Evolutionary conservation across 768 basidiomycete genomes (phyloP).

Genomic region (Phylloporus sp.): DNA sequence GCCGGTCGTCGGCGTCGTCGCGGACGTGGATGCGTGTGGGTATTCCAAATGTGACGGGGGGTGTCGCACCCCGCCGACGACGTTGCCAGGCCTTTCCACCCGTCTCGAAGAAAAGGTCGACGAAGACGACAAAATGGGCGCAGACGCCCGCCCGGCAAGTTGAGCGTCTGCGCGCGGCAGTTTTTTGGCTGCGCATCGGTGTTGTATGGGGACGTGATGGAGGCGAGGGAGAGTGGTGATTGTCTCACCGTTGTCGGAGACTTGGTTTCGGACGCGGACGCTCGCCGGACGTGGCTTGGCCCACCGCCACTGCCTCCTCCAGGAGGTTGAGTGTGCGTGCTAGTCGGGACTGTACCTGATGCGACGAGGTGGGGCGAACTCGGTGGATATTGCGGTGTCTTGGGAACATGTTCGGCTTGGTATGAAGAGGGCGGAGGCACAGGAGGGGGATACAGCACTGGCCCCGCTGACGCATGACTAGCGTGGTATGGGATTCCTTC

Average conservation of each 20-base stretch:
- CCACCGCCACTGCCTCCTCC: constrained; percentile 12
- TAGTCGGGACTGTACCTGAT: constrained; percentile 16
- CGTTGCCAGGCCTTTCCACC: constrained; percentile 31
- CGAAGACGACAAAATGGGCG: constrained; percentile 73
- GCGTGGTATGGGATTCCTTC: constrained; percentile 27
- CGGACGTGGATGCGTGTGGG: constrained; percentile 20
- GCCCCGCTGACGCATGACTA: constrained; percentile 24
- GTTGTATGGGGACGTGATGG: constrained; percentile 40
- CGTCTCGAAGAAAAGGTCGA: constrained; percentile 36
- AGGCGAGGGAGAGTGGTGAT: constrained; percentile 37
- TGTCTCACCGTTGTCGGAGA: constrained; percentile 32
- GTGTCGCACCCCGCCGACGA: constrained; percentile 39
- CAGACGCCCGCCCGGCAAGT: constrained; percentile 70
- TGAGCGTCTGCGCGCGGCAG: constrained; percentile 73
- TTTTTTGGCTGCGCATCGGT: constrained; percentile 59
- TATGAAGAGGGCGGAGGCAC: constrained; percentile 23
- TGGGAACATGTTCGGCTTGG: constrained; percentile 20
- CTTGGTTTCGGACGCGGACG: constrained; percentile 28
- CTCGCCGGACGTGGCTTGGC: constrained; percentile 24
- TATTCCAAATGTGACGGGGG: constrained; percentile 25
- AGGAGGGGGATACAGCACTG: constrained; percentile 23
- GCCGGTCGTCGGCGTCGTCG: constrained; percentile 15
- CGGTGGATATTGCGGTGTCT: constrained; percentile 26
- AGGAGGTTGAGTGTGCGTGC: constrained; percentile 18
- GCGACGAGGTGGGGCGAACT: constrained; percentile 25